Percentiles rank a stretch among this genome's conserved stretches.
Conservation (phyloP, 164 flowering plant genomes). For the Litsea cubeba region DNA sequence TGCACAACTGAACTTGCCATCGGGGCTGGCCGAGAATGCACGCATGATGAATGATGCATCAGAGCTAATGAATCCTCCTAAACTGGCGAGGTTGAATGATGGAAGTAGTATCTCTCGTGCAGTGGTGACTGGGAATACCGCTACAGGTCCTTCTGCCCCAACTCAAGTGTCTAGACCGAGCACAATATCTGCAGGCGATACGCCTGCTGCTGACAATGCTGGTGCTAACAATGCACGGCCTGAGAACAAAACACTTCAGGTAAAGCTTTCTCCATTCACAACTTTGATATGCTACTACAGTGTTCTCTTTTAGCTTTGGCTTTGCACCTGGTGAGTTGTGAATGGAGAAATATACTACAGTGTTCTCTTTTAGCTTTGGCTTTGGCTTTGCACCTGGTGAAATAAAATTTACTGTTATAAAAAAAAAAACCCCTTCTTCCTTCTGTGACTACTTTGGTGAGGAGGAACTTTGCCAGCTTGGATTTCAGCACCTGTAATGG, state of each 20-base stretch:
- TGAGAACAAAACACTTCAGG: constrained; percentile 54
- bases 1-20: constrained; percentile 20
- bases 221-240: constrained; percentile 29
- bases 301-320: background rate
- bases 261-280: constrained; percentile 12
- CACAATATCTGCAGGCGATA: constrained; percentile 22
- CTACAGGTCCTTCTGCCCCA: constrained; percentile 23
- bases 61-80: constrained; percentile 42
- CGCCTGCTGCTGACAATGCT: constrained; percentile 27
- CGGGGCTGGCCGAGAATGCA: constrained; percentile 20
- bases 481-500: no score
- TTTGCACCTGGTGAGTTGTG: background rate
- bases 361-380: no score
- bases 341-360: no score
- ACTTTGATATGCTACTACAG: background rate
- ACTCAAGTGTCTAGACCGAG: constrained; percentile 27
- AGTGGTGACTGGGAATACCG: constrained; percentile 13
- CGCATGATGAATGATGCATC: constrained; percentile 19
- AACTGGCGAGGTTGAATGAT: constrained; percentile 52
- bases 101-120: constrained; percentile 32
- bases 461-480: no score
- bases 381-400: no score
- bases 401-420: no score
- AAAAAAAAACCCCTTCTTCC: no score
- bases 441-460: no score